phyloP scores from a whole-genome alignment of 164 flowering plant species.

The Amborella trichopoda region DNA sequence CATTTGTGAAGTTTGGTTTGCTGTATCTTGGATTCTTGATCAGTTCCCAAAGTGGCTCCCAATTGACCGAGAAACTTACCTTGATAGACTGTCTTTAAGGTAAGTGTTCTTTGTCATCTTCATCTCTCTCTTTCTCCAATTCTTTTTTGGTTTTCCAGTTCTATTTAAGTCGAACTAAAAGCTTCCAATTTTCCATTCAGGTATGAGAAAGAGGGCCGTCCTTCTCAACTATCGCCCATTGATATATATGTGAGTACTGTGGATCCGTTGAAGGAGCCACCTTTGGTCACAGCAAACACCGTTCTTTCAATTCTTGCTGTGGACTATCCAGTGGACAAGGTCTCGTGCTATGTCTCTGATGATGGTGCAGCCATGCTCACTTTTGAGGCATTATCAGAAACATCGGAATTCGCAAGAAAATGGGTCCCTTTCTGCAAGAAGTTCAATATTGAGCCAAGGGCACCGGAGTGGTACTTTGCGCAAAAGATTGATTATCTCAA shows the following conservation, averaged over 20 bases:
- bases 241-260: constrained; percentile 66
- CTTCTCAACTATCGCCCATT: constrained; percentile 42
- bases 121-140: not conserved
- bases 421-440: constrained; percentile 77
- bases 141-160: not conserved
- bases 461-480: constrained; percentile 56
- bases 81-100: constrained; percentile 52
- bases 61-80: constrained; percentile 55
- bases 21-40: constrained; percentile 57
- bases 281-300: constrained; percentile 64
- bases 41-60: constrained; percentile 67
- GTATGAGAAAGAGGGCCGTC: constrained; percentile 61
- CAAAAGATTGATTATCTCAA: constrained; percentile 58
- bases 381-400: constrained; percentile 62
- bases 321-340: constrained; percentile 61
- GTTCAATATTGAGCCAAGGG: constrained; percentile 60
- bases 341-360: constrained; percentile 71
- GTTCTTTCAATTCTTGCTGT: constrained; percentile 65
- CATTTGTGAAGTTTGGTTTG: constrained; percentile 66
- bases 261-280: constrained; percentile 61
- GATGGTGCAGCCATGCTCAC: constrained; percentile 77
- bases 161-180: not conserved
- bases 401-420: constrained; percentile 58
- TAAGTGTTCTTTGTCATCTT: constrained; percentile 6
- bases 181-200: constrained; percentile 12